These are phyloP conservation scores for Plasmodium coatneyi DNA, from an alignment of 169 alveolate genomes.

Conservation along the genomic window DNA sequence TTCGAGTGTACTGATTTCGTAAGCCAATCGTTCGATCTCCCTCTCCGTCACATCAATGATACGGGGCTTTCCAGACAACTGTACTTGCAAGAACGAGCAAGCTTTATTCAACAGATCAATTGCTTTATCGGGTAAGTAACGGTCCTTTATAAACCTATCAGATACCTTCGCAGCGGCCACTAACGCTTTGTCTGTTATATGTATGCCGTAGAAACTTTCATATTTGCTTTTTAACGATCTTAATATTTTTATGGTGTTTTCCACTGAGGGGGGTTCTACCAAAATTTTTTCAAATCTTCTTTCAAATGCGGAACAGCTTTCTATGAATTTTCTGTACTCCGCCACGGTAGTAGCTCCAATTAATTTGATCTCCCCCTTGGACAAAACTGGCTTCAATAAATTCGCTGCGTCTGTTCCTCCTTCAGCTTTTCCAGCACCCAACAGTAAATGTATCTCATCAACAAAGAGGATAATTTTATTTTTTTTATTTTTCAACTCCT, in stretches of 20 bases:
- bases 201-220: slow-evolving; percentile 71
- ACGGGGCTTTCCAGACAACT: slow-evolving; percentile 67
- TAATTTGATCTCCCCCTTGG: slow-evolving; percentile 75
- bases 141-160: slow-evolving; percentile 73
- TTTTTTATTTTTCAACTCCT: slow-evolving; percentile 68
- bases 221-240: slow-evolving; percentile 72
- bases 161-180: slow-evolving; percentile 76
- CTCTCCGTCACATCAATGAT: slow-evolving; percentile 71
- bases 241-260: slow-evolving; percentile 70
- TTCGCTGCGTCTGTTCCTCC: slow-evolving; percentile 77
- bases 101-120: slow-evolving; percentile 80
- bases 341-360: slow-evolving; percentile 79
- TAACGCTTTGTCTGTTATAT: slow-evolving; percentile 76
- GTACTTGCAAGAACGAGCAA: slow-evolving; percentile 69
- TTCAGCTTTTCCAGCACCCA: slow-evolving; percentile 78
- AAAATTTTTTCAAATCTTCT: slow-evolving; percentile 78
- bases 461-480: slow-evolving; percentile 76
- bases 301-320: slow-evolving; percentile 79
- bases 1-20: slow-evolving; percentile 69
- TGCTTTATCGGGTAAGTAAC: slow-evolving; percentile 79
- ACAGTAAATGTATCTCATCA: slow-evolving; percentile 78
- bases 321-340: slow-evolving; percentile 77
- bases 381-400: slow-evolving; percentile 77
- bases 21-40: slow-evolving; percentile 54
- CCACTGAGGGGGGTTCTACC: slow-evolving; percentile 75